Evolutionary conservation across 768 basidiomycete genomes (phyloP).

Genomic region (Fomitopsis pulvina): DNA sequence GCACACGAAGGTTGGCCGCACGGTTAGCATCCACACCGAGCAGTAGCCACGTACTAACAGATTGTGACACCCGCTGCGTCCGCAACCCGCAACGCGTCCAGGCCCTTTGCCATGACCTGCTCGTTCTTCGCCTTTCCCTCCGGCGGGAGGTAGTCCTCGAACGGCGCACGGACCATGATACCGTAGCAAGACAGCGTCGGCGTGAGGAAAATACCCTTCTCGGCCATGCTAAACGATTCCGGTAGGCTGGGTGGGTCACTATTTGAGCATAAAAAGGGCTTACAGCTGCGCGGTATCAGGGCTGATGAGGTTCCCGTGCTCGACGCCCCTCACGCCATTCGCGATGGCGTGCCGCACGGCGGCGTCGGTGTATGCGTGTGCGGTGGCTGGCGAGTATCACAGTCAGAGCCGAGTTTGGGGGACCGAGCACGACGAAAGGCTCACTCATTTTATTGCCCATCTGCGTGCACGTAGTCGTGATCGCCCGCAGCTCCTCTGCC

Average conservation of each 20-base stretch:
- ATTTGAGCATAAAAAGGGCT: not conserved
- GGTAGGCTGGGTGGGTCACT: not conserved
- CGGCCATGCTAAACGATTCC: slow-evolving; percentile 28
- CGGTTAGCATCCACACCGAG: not conserved
- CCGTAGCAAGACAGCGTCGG: slow-evolving; percentile 38
- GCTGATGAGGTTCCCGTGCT: slow-evolving; percentile 41
- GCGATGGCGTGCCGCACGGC: slow-evolving; percentile 37
- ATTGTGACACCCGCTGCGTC: slow-evolving; percentile 35
- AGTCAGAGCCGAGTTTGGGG: not conserved
- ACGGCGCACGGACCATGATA: slow-evolving; percentile 36
- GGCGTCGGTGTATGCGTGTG: slow-evolving; percentile 32
- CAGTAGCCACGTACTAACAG: slow-evolving; percentile 27
- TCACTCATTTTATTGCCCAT: slow-evolving; percentile 35
- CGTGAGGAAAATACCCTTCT: slow-evolving; percentile 34
- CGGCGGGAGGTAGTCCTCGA: slow-evolving; percentile 32
- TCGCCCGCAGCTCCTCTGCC: slow-evolving; percentile 35
- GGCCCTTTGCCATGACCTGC: slow-evolving; percentile 34
- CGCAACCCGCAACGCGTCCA: slow-evolving; percentile 34
- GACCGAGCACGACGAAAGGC: too few species aligned
- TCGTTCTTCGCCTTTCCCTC: slow-evolving; percentile 33
- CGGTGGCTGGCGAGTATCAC: slow-evolving; percentile 16
- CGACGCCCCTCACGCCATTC: slow-evolving; percentile 39
- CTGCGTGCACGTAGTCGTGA: slow-evolving; percentile 32
- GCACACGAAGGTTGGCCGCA: not conserved
- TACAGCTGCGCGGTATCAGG: slow-evolving; percentile 29